These are phyloP conservation scores for Daldinia loculata DNA, from an alignment of 495 filamentous ascomycete species.

Conservation along the genomic window DNA sequence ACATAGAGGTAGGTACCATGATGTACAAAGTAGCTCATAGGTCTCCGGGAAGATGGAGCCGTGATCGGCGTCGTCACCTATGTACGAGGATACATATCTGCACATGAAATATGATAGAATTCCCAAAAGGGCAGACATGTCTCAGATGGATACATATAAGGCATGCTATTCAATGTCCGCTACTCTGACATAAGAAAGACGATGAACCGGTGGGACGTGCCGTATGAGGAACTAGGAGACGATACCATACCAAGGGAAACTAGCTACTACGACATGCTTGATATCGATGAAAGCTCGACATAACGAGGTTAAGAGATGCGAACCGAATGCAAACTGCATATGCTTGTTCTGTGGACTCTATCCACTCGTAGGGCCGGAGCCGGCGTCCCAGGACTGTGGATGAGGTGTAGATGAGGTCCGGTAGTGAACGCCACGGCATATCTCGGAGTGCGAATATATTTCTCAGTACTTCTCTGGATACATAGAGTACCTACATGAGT, in stretches of 20 bases:
- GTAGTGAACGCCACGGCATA: conserved; percentile 16
- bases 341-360: background rate
- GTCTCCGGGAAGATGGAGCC: conserved; percentile 20
- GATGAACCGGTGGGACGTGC: conserved; percentile 10
- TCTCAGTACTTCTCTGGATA: background rate
- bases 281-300: background rate
- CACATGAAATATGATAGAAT: background rate
- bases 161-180: conserved; percentile 30
- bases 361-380: conserved; percentile 28
- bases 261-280: conserved; percentile 2
- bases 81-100: background rate
- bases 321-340: background rate
- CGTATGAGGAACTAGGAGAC: background rate
- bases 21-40: conserved; percentile 8
- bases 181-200: conserved; percentile 40
- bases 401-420: conserved; percentile 3
- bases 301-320: background rate
- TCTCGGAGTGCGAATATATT: background rate
- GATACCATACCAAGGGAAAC: conserved; percentile 5
- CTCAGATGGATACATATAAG: conserved; percentile 4
- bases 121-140: background rate
- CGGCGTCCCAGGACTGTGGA: conserved; percentile 7
- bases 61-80: conserved; percentile 19
- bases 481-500: background rate
- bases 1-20: background rate